Evolutionary conservation across 805 yeast species (phyloP), one percentile per base, ranked within the genome.

Genomic region (Maudiozyma barnettii): DNA sequence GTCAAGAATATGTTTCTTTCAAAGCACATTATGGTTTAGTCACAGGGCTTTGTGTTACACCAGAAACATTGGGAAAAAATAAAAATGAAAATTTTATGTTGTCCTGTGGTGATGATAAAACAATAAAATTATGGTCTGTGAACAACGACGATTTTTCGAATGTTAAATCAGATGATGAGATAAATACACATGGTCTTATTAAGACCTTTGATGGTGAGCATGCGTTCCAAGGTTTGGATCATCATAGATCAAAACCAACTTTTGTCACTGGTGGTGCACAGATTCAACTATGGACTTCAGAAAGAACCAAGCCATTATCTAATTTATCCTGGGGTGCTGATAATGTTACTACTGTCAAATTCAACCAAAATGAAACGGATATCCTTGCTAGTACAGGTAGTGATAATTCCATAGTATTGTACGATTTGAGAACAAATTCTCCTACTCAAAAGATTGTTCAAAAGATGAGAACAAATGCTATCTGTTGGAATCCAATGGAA

Each of bases 401-500:
- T 45, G 99, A 93, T 65, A 84, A 95, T 59, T 84, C 96, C 1
- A 75, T 93, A 45, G 90, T 91, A 2, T 70, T 93, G 37, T 93
- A 93, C 65, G 99, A 93, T 65, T 72, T 87, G 44, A 78, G 99
- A 59, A 87, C 96, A 6, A 81, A 85, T 58, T 76, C 95, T 2
- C 96, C 99, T 13, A 80, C 95, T 5, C 98, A 95, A 66, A 91
- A 90, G 64, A 78, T 91, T 49, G 84, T 84, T 42, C 85, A 93
- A 23, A 71, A 79, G 18, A 73, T 93, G 76, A 76, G 95, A 58
- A 85, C 90, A 18, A 93, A 93, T 65, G 74, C 91, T 42, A 74
- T 93, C 22, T 76, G 89, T 47, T 93, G 98, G 98, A 93, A 93
- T 67, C 99, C 99, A 4, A 86, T 93, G 83, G 98, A 93, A 66